A percentile compares a stretch with the other conserved stretches of the same genome.
phyloP scores from a whole-genome alignment of 2,329 filamentous ascomycete genomes.

The Nigrospora oryzae region DNA sequence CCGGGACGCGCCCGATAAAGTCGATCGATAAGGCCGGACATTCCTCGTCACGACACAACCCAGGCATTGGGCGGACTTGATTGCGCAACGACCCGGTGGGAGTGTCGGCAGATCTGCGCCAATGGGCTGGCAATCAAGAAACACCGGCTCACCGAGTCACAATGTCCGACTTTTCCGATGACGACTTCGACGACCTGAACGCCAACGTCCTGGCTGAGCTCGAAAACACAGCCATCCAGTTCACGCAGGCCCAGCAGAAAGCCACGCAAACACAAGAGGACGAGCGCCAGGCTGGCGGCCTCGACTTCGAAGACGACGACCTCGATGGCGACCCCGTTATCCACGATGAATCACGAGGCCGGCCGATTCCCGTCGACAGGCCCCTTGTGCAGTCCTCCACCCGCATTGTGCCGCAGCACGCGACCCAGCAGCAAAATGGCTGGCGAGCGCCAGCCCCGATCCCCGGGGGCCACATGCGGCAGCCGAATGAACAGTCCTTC shows the following conservation, averaged over 20 bases:
- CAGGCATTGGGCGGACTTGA: too few relatives aligned
- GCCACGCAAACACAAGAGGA: constrained; percentile 19
- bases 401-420: constrained; percentile 1
- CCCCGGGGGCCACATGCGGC: constrained; percentile 13
- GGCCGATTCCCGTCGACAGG: constrained; percentile 19
- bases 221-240: constrained; percentile 54
- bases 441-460: constrained; percentile 13
- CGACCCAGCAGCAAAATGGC: constrained; percentile 1
- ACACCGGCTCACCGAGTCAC: constrained; percentile 26
- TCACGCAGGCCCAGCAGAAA: constrained; percentile 40
- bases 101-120: constrained; percentile 1
- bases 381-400: not conserved
- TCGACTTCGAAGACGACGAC: constrained; percentile 45
- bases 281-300: constrained; percentile 4
- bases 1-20: too few relatives aligned
- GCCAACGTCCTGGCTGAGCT: constrained; percentile 51
- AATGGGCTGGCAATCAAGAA: constrained; percentile 13
- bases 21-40: too few relatives aligned
- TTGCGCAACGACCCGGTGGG: too few relatives aligned
- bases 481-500: constrained; percentile 7
- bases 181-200: constrained; percentile 53
- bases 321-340: constrained; percentile 52
- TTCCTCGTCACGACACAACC: too few relatives aligned
- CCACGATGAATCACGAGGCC: constrained; percentile 34
- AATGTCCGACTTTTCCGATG: constrained; percentile 54